Evolutionary conservation across 495 filamentous ascomycete species (phyloP).

Genomic region (Annulohypoxylon maeteangense): DNA sequence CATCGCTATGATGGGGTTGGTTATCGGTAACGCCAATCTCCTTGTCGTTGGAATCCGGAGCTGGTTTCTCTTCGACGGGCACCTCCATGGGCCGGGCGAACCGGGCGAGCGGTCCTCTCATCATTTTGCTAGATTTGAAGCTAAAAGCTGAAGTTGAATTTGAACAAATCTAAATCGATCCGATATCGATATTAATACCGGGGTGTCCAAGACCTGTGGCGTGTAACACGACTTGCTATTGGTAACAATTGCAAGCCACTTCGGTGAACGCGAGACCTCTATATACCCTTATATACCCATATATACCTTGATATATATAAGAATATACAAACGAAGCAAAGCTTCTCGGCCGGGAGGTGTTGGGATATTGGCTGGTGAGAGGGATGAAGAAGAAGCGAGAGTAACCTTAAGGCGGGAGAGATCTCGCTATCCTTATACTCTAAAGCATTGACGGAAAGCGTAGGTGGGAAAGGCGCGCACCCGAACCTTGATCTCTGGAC

Average conservation of each 20-base stretch:
- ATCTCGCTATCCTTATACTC: constrained; percentile 30
- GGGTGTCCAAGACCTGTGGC: not conserved
- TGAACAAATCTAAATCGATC: not conserved
- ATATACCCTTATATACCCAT: constrained; percentile 15
- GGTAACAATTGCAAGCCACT: constrained; percentile 9
- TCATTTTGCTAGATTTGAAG: constrained; percentile 11
- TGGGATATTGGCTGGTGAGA: constrained; percentile 1
- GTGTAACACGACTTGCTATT: not conserved
- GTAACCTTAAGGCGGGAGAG: not conserved
- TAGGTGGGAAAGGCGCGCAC: constrained; percentile 1
- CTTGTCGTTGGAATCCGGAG: constrained; percentile 28
- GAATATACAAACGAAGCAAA: constrained; percentile 19
- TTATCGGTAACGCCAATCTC: constrained; percentile 35
- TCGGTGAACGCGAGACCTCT: not conserved
- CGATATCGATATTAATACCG: not conserved
- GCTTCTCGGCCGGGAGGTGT: constrained; percentile 20
- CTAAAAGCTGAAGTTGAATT: not conserved
- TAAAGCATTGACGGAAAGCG: constrained; percentile 7
- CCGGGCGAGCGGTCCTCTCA: constrained; percentile 39
- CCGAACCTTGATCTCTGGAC: constrained; percentile 35
- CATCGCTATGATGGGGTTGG: constrained; percentile 25
- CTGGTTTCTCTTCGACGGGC: constrained; percentile 39
- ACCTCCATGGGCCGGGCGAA: constrained; percentile 29
- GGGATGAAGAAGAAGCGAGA: constrained; percentile 4
- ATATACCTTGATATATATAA: constrained; percentile 12